These are phyloP conservation scores for Phytopythium aichiense DNA, from an alignment of 352 stramenopile genomes.

Conservation along the genomic window DNA sequence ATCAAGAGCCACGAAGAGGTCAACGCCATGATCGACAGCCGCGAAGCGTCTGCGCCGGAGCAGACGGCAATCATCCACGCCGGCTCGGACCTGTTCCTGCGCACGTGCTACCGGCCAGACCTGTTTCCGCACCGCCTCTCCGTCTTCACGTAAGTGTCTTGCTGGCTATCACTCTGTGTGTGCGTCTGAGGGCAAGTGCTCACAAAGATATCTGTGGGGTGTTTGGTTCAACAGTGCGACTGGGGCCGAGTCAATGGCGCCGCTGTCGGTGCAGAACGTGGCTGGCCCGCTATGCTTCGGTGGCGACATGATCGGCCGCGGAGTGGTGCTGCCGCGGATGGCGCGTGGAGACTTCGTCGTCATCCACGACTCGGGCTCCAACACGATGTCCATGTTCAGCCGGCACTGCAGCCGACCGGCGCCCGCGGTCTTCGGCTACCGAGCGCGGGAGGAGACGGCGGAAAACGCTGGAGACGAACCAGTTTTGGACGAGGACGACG, in stretches of 20 bases:
- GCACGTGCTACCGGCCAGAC: slow-evolving; percentile 81
- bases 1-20: slow-evolving; percentile 68
- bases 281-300: slow-evolving; percentile 91
- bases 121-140: slow-evolving; percentile 79
- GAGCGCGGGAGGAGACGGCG: slow-evolving; percentile 3
- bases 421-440: slow-evolving; percentile 82
- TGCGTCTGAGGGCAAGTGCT: not conserved
- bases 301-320: slow-evolving; percentile 82
- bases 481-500: slow-evolving; percentile 17
- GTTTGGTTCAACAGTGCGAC: slow-evolving; percentile 23
- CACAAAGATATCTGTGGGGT: slow-evolving; percentile 2
- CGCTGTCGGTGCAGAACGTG: slow-evolving; percentile 62
- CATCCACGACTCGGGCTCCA: slow-evolving; percentile 83
- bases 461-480: not conserved
- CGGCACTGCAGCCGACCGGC: slow-evolving; percentile 82
- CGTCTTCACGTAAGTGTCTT: slow-evolving; percentile 67
- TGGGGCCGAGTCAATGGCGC: slow-evolving; percentile 41
- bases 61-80: slow-evolving; percentile 87
- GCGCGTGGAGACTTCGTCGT: slow-evolving; percentile 76
- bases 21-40: slow-evolving; percentile 7
- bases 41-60: not conserved
- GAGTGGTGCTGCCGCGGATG: slow-evolving; percentile 56
- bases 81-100: slow-evolving; percentile 88
- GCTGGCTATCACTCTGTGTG: not conserved
- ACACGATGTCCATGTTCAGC: slow-evolving; percentile 87